Conservation (phyloP, 1,284 basidiomycete genomes). For the Ustilago trichophora region DNA sequence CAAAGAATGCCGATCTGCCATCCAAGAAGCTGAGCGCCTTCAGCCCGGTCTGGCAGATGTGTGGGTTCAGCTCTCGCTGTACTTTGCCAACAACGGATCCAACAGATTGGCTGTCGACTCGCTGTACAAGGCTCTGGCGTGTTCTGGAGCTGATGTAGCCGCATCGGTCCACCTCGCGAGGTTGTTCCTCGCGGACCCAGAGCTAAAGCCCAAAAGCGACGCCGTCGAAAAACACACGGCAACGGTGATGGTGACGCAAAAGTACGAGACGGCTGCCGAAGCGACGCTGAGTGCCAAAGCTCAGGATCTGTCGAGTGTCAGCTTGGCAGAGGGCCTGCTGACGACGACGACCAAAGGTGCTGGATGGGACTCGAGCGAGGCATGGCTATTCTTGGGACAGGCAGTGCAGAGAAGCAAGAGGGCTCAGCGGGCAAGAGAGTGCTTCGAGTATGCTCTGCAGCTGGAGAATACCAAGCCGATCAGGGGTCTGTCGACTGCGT, state of each 20-base stretch:
- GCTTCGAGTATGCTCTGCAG: constrained; percentile 58
- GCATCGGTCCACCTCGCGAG: constrained; percentile 62
- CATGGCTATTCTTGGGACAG: constrained; percentile 60
- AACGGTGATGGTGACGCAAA: too few species aligned
- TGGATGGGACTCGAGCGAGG: constrained; percentile 60
- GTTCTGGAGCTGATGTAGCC: constrained; percentile 50
- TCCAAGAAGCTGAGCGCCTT: constrained; percentile 91
- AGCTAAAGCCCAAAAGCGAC: constrained; percentile 37
- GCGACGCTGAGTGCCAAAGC: constrained; percentile 39
- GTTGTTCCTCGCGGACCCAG: constrained; percentile 50
- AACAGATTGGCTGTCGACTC: constrained; percentile 55
- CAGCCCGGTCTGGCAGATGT: constrained; percentile 87
- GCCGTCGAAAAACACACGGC: too few species aligned
- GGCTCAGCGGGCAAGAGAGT: constrained; percentile 43
- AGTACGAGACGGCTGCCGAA: constrained; percentile 34
- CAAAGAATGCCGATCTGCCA: constrained; percentile 86
- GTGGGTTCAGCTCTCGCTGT: constrained; percentile 78
- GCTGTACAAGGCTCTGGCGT: constrained; percentile 65
- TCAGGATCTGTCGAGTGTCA: constrained; percentile 50
- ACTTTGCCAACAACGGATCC: constrained; percentile 35
- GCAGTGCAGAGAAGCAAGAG: constrained; percentile 45
- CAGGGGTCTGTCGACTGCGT: constrained; percentile 24
- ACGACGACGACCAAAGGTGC: constrained; percentile 48
- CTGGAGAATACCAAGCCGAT: constrained; percentile 55
- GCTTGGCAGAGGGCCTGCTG: constrained; percentile 61